phyloP scores from a whole-genome alignment of 352 stramenopile genomes.

The Phytophthora boehmeriae region DNA sequence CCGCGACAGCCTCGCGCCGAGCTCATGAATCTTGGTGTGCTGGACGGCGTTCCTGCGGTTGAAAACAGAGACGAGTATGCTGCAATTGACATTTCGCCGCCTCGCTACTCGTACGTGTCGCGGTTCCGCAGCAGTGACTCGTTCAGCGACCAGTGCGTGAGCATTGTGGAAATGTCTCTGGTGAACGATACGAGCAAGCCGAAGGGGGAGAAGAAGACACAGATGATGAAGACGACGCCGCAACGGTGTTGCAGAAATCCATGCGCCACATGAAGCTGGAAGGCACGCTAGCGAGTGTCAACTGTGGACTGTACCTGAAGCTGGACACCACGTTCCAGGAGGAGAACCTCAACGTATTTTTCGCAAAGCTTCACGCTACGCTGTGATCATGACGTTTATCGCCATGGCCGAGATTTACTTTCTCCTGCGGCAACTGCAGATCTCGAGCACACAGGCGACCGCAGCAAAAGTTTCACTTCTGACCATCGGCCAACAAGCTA shows the following conservation, averaged over 20 bases:
- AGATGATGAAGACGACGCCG: conserved; percentile 45
- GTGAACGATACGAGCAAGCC: conserved; percentile 42
- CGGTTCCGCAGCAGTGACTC: conserved; percentile 83
- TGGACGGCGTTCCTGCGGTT: conserved; percentile 67
- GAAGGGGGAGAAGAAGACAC: conserved; percentile 16
- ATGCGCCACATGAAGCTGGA: conserved; percentile 55
- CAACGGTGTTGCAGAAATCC: conserved; percentile 40
- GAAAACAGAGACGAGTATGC: conserved; percentile 72
- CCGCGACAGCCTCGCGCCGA: conserved; percentile 53
- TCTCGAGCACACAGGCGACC: conserved; percentile 85
- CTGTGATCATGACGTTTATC: conserved; percentile 87
- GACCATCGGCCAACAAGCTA: conserved; percentile 85
- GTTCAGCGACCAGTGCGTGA: conserved; percentile 85
- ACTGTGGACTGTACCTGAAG: conserved; percentile 78
- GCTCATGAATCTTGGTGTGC: conserved; percentile 61
- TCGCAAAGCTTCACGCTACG: conserved; percentile 81
- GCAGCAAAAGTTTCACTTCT: conserved; percentile 83
- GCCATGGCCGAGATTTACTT: conserved; percentile 89
- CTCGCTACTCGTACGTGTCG: conserved; percentile 77
- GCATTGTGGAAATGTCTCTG: conserved; percentile 78
- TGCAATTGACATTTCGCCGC: conserved; percentile 79
- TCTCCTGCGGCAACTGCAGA: conserved; percentile 82
- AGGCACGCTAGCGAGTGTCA: conserved; percentile 75
- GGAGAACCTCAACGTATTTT: conserved; percentile 85
- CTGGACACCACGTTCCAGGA: conserved; percentile 81